These are phyloP conservation scores for Parascedosporium putredinis DNA, from an alignment of 2,329 filamentous ascomycete genomes.

Conservation along the genomic window DNA sequence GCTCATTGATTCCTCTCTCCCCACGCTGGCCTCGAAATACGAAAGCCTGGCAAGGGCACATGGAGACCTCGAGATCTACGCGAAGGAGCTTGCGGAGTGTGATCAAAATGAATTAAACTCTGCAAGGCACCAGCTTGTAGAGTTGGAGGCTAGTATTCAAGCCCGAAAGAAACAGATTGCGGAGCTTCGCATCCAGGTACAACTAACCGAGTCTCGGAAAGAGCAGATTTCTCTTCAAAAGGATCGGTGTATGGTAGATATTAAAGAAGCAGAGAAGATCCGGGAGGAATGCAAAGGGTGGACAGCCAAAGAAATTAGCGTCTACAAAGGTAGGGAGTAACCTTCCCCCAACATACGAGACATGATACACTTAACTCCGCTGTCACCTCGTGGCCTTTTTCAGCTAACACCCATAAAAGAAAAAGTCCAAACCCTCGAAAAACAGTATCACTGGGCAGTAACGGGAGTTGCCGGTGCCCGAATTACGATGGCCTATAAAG, in stretches of 20 bases:
- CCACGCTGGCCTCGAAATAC: constrained; percentile 50
- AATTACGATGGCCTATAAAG: constrained; percentile 64
- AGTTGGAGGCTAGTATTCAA: constrained; percentile 57
- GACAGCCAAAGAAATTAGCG: constrained; percentile 69
- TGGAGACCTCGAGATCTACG: constrained; percentile 58
- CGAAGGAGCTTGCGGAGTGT: constrained; percentile 64
- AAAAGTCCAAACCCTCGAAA: constrained; percentile 55
- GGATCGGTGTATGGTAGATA: constrained; percentile 59
- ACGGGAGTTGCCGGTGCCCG: constrained; percentile 50
- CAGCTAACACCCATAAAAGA: constrained; percentile 36
- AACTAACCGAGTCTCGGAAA: constrained; percentile 56
- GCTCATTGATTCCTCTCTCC: constrained; percentile 57
- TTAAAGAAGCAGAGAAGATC: constrained; percentile 70
- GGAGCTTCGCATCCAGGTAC: constrained; percentile 54
- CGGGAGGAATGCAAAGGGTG: constrained; percentile 85
- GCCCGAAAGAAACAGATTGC: constrained; percentile 58
- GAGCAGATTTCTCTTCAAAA: constrained; percentile 56
- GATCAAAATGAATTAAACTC: constrained; percentile 69
- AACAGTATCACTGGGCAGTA: constrained; percentile 60
- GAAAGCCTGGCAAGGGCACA: constrained; percentile 53
- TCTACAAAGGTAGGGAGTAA: constrained; percentile 54
- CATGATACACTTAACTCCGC: not conserved
- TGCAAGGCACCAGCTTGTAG: constrained; percentile 57
- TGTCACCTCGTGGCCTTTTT: not conserved
- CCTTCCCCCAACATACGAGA: not conserved